phyloP scores from a whole-genome alignment of 2,329 filamentous ascomycete genomes.

The Graphilbum sp. region DNA sequence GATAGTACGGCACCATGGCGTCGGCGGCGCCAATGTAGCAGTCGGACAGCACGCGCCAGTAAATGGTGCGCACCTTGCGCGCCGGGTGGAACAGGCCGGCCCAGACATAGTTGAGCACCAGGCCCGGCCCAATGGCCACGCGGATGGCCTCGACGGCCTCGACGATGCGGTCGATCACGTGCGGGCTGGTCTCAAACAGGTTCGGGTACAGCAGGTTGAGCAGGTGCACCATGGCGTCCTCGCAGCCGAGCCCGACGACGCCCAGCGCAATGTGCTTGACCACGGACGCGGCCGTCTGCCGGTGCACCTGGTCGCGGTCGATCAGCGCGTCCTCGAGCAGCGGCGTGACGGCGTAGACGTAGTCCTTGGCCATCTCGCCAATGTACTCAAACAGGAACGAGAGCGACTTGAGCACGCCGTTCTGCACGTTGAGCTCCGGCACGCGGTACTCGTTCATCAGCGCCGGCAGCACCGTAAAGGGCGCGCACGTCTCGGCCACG shows the following conservation, averaged over 20 bases:
- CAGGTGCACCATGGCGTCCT: constrained; percentile 96
- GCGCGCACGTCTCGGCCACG: constrained; percentile 93
- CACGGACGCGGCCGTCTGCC: constrained; percentile 88
- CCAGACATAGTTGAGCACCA: constrained; percentile 97
- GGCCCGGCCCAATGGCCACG: constrained; percentile 78
- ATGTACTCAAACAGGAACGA: constrained; percentile 99
- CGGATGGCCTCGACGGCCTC: constrained; percentile 94
- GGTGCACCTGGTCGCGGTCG: constrained; percentile 93
- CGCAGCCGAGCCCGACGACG: constrained; percentile 92
- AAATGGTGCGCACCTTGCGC: constrained; percentile 82
- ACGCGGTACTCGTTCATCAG: constrained; percentile 99
- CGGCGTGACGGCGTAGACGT: constrained; percentile 94
- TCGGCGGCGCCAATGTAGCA: constrained; percentile 90
- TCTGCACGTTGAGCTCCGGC: constrained; percentile 95
- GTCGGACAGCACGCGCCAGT: constrained; percentile 95
- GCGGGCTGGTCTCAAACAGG: constrained; percentile 91
- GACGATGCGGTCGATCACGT: constrained; percentile 95
- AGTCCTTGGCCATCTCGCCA: constrained; percentile 98
- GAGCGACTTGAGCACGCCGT: constrained; percentile 91
- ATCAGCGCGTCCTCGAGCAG: constrained; percentile 93
- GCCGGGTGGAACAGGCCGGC: constrained; percentile 94
- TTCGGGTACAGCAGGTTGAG: constrained; percentile 95
- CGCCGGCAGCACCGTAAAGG: constrained; percentile 95
- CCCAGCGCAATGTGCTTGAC: constrained; percentile 97
- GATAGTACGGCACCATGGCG: constrained; percentile 93